Base-by-base conservation (phyloP, 371 early-diverging fungal genomes). In the Coemansia sp. region DNA sequence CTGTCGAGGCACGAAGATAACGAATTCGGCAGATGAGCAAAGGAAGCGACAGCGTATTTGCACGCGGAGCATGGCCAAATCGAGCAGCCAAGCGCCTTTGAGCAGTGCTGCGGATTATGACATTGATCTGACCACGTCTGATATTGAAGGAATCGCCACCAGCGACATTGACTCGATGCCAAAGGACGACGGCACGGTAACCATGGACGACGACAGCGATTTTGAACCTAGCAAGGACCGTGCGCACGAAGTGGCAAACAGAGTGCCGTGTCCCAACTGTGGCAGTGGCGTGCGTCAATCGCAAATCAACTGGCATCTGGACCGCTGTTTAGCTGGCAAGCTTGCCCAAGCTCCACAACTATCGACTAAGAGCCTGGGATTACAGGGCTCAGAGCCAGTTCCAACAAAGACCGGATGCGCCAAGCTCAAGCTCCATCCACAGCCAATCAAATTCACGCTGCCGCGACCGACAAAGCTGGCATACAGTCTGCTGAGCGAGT, bases 381-480 rank as follows among this genome's bases (percentile, higher is more conserved):
- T 24, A 24, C 24, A 24, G 24, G 24, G 24, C 24, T 24, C 24
- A 24, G 24, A 24, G 18, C 16, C 46, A 7, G 46, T 7, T 46
- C 14, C 16, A 14, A 14, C 36, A 5, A 32, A 11, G 32, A 11
- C 40, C 4, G n/a, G 29, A 11, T 3, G 10, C 24, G 1, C 16
- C 39, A 29, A 12, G n/a, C 3, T 5, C 49, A 16, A 14, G 40
- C 39, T 2, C 11, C 29, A 42, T 11, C 14, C 44, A 18, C 37
- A 47, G n/a, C 36, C 49, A 32, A 10, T 56, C 5, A 54, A 60
- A 32, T 48, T 47, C 43, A 32, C 49, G n/a, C 64, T 78, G 49
- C 69, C 78, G 8, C 53, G 55, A 33, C 79, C 79, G 2, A 76
- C 69, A 16, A 79, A 79, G 53, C 66, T 79, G 38, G 79, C 69